phyloP scores from a whole-genome alignment of 2,329 filamentous ascomycete genomes.

The Shiraia sp. region DNA sequence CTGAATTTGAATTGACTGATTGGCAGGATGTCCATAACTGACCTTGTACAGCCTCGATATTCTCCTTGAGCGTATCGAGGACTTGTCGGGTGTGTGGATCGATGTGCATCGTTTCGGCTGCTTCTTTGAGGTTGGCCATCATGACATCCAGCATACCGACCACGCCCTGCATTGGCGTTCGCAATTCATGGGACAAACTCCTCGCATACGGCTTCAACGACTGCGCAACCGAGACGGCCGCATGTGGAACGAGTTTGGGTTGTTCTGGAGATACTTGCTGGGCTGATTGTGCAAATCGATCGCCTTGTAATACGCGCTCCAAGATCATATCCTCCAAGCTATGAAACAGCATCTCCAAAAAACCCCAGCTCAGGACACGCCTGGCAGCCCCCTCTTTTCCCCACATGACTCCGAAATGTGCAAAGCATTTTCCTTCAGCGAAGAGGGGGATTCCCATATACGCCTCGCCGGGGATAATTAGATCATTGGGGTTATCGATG shows the following conservation, averaged over 20 bases:
- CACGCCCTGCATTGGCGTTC: slow-evolving; percentile 76
- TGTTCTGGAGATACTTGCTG: slow-evolving; percentile 23
- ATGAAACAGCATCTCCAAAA: slow-evolving; percentile 69
- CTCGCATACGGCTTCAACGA: slow-evolving; percentile 73
- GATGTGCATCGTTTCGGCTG: slow-evolving; percentile 59
- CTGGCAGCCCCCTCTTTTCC: slow-evolving; percentile 62
- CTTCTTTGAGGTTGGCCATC: slow-evolving; percentile 72
- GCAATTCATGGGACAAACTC: slow-evolving; percentile 71
- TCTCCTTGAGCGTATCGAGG: slow-evolving; percentile 66
- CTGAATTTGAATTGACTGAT: not conserved
- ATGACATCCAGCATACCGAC: slow-evolving; percentile 78
- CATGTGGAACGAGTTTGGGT: slow-evolving; percentile 57
- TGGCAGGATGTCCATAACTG: slow-evolving; percentile 32
- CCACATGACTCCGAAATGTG: slow-evolving; percentile 75
- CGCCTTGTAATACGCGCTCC: slow-evolving; percentile 59
- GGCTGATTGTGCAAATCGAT: slow-evolving; percentile 46
- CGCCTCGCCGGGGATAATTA: slow-evolving; percentile 66
- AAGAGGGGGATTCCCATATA: slow-evolving; percentile 71
- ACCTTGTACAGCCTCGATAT: slow-evolving; percentile 73
- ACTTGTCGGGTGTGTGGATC: slow-evolving; percentile 57
- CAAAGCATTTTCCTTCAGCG: slow-evolving; percentile 66
- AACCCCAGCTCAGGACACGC: slow-evolving; percentile 65
- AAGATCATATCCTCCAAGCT: slow-evolving; percentile 69
- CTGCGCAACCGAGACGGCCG: slow-evolving; percentile 62
- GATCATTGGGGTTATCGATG: slow-evolving; percentile 62